Percentiles rank a stretch among this genome's conserved stretches.
Conservation (phyloP, 148 eudicot genomes). For the Silene uniflora region DNA sequence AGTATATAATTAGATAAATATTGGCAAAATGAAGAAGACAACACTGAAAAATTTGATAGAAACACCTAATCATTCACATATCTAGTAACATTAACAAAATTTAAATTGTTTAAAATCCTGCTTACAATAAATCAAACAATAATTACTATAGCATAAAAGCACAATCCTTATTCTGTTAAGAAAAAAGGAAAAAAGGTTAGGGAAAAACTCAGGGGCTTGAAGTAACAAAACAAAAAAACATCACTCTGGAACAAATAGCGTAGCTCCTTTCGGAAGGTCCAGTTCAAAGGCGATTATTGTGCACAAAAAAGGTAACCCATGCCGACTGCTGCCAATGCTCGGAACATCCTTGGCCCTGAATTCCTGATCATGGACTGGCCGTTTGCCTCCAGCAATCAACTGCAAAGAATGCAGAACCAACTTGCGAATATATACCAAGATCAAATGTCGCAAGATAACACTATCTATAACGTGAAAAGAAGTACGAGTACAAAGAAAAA, state of each 20-base stretch:
- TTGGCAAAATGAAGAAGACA: no score
- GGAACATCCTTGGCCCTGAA: slow-evolving; percentile 1
- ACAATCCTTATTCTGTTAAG: not conserved
- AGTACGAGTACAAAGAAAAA: not conserved
- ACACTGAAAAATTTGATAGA: no score
- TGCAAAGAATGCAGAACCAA: slow-evolving; percentile 1
- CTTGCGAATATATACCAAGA: not conserved
- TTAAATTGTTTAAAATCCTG: no score
- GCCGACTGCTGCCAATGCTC: not conserved
- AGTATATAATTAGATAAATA: no score
- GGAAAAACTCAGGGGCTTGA: not conserved
- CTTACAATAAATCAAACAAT: not conserved
- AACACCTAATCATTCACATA: no score
- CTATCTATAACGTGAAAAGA: not conserved
- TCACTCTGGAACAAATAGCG: not conserved
- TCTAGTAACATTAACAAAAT: no score
- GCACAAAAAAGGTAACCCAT: not conserved
- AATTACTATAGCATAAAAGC: not conserved
- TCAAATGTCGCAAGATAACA: not conserved
- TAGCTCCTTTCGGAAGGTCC: not conserved
- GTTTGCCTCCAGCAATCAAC: not conserved
- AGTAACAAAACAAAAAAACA: not conserved
- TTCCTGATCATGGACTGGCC: not conserved
- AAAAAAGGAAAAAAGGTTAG: not conserved
- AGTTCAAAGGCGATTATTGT: not conserved